These are phyloP conservation scores for Symbiodinium natans DNA, from an alignment of 73 alveolate species.

Conservation along the genomic window DNA sequence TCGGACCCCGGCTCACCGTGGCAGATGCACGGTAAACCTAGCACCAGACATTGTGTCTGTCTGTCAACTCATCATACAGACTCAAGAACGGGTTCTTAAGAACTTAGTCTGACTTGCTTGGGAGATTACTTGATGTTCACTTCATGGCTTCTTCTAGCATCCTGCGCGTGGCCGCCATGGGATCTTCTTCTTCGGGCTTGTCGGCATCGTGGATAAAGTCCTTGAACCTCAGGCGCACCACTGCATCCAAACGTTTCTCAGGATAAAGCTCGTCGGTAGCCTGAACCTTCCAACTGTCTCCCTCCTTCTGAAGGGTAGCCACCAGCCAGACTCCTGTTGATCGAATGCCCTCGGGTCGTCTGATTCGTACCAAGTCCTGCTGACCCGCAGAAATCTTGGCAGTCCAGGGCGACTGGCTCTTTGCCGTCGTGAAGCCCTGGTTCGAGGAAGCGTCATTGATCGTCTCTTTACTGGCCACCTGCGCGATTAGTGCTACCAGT, in stretches of 20 bases:
- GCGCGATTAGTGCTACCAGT: conserved; percentile 48
- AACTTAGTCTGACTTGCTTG: neutral
- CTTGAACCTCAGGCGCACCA: conserved; percentile 56
- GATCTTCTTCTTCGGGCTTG: conserved; percentile 38
- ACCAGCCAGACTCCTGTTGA: conserved; percentile 76
- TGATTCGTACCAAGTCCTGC: conserved; percentile 38
- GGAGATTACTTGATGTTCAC: neutral
- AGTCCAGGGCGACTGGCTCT: conserved; percentile 76
- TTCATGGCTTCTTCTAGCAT: conserved; percentile 80
- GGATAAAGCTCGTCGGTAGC: conserved; percentile 72
- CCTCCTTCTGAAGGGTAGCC: conserved; percentile 45
- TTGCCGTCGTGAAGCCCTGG: conserved; percentile 53
- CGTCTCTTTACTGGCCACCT: conserved; percentile 38
- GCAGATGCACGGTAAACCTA: neutral
- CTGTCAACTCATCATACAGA: neutral
- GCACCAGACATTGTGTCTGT: neutral
- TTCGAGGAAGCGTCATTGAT: conserved; percentile 56
- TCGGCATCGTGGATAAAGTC: conserved; percentile 26
- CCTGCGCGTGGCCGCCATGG: conserved; percentile 71
- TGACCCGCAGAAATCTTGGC: conserved; percentile 15
- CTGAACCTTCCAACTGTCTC: conserved; percentile 40
- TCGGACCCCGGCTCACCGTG: too few species aligned
- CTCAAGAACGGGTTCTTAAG: neutral
- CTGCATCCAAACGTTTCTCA: conserved; percentile 62
- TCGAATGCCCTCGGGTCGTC: conserved; percentile 65